Evolutionary conservation across 202 grass and related monocot species (phyloP).

Genomic region (Dendrocalamus latiflorus): DNA sequence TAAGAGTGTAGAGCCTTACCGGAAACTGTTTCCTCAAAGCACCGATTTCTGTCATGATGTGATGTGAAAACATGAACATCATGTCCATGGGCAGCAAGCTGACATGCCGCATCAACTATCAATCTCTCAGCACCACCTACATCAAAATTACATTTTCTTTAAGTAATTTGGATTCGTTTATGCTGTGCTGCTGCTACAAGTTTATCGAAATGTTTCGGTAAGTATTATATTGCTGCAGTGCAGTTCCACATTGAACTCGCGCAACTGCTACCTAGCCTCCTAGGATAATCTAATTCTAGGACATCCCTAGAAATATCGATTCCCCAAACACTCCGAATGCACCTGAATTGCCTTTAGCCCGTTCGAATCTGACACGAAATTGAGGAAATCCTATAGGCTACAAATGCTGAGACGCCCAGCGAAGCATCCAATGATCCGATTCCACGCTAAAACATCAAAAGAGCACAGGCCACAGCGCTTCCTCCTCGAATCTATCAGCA

Average conservation of each 20-base stretch:
- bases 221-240: not conserved
- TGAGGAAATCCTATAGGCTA: not conserved
- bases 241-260: not conserved
- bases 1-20: no score
- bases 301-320: not conserved
- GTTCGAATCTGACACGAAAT: not conserved
- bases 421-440: not conserved
- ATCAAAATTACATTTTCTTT: not conserved
- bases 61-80: no score
- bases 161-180: not conserved
- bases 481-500: not conserved
- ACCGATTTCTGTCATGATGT: no score
- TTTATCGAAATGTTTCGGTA: no score
- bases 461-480: not conserved
- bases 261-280: not conserved
- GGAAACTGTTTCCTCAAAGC: no score
- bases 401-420: not conserved
- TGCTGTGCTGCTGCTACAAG: not conserved
- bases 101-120: no score
- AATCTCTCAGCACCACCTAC: conserved; percentile 91
- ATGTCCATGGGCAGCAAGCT: no score
- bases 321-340: not conserved
- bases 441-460: not conserved
- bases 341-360: not conserved
- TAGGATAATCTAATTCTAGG: not conserved